These are phyloP conservation scores for Aspergillus homomorphus DNA, from an alignment of 495 filamentous ascomycete genomes.

Conservation along the genomic window DNA sequence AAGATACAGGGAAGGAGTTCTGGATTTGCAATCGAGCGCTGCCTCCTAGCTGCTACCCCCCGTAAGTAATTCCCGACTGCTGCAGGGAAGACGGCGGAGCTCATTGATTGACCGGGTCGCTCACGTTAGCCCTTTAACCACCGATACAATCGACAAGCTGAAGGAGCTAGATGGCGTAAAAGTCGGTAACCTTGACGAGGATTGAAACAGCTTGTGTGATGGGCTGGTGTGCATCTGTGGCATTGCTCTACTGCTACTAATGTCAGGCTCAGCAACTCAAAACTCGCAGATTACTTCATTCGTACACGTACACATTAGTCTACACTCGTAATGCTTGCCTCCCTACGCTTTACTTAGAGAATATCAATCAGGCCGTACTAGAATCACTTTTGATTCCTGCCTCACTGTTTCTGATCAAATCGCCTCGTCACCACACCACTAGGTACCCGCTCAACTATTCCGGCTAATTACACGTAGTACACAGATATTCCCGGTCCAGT, in stretches of 20 bases:
- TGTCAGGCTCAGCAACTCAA: too few species aligned
- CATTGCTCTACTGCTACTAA: too few species aligned
- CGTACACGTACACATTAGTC: too few species aligned
- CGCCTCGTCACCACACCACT: conserved; percentile 3
- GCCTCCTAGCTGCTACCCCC: conserved; percentile 10
- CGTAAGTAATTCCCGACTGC: conserved; percentile 7
- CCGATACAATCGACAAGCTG: conserved; percentile 1
- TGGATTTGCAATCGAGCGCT: conserved; percentile 6
- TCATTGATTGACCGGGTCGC: background rate
- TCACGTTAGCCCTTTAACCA: background rate
- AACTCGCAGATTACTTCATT: too few species aligned
- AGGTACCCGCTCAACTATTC: conserved; percentile 18
- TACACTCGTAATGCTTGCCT: too few species aligned
- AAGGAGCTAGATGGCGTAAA: background rate
- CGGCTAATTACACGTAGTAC: conserved; percentile 23
- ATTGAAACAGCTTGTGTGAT: too few species aligned
- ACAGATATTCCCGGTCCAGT: conserved; percentile 19
- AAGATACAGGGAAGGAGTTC: background rate
- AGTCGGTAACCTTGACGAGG: too few species aligned
- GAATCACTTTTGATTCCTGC: conserved; percentile 20
- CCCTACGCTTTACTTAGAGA: too few species aligned
- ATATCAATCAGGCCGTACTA: conserved; percentile 5
- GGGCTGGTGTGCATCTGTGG: too few species aligned
- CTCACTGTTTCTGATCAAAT: conserved; percentile 9
- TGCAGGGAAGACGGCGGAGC: background rate